A percentile compares a stretch with the other conserved stretches of the same genome.
phyloP scores from a whole-genome alignment of 192 early-diverging fungal genomes.

The Podila clonocystis region DNA sequence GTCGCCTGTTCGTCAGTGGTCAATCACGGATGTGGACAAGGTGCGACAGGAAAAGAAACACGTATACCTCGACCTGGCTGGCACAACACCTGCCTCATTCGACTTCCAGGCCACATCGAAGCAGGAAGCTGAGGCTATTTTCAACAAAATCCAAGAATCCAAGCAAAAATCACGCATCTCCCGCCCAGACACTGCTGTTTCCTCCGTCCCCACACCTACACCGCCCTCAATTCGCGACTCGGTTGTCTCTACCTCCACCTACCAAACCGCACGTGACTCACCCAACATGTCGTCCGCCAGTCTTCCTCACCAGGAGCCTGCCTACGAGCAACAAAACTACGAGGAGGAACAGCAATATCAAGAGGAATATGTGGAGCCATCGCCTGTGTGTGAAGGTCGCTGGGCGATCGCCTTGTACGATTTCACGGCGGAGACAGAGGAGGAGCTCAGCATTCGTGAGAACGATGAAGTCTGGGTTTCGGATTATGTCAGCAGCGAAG shows the following conservation, averaged over 20 bases:
- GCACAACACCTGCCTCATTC: constrained; percentile 61
- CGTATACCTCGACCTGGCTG: constrained; percentile 70
- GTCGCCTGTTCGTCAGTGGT: constrained; percentile 66
- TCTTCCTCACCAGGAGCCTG: constrained; percentile 35
- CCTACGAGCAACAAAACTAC: constrained; percentile 24
- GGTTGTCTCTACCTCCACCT: constrained; percentile 42
- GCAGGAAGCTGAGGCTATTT: constrained; percentile 73
- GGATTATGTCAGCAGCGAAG: constrained; percentile 81
- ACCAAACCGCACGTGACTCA: constrained; percentile 45
- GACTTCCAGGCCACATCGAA: constrained; percentile 72
- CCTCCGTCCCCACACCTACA: constrained; percentile 7
- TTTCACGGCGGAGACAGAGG: constrained; percentile 84
- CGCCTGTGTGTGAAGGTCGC: constrained; percentile 33
- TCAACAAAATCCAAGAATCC: constrained; percentile 67
- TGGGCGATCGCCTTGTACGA: constrained; percentile 73
- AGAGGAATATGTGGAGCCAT: constrained; percentile 39
- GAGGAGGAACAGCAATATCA: constrained; percentile 25
- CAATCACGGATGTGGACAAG: constrained; percentile 67
- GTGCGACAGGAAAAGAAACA: constrained; percentile 72
- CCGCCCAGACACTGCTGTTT: constrained; percentile 28
- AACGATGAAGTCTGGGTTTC: constrained; percentile 86
- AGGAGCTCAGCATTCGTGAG: constrained; percentile 88
- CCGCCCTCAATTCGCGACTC: constrained; percentile 45
- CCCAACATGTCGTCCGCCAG: constrained; percentile 15
- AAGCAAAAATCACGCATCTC: constrained; percentile 61